Percentiles rank a stretch among this genome's conserved stretches.
Evolutionary conservation across 2,329 filamentous ascomycete species (phyloP).

Genomic region (Lachnellula subtilissima): DNA sequence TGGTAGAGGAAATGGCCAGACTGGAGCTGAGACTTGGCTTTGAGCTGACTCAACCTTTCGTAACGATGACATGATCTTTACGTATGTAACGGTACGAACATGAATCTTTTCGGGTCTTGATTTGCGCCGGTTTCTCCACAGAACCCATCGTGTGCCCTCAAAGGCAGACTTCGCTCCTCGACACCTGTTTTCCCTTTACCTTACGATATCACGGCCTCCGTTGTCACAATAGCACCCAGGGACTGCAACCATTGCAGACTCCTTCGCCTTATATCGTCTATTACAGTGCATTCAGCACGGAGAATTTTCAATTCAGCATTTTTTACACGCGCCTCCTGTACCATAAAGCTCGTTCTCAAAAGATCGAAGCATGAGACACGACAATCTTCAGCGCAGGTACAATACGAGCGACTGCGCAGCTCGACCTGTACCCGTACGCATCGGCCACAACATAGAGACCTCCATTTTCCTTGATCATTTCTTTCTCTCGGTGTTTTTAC

Average conservation of each 20-base stretch:
- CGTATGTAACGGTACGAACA: conserved; percentile 34
- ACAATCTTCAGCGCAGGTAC: conserved; percentile 30
- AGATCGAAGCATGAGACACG: conserved; percentile 27
- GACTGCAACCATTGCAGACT: conserved; percentile 16
- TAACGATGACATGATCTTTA: conserved; percentile 33
- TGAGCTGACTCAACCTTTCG: conserved; percentile 19
- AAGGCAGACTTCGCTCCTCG: conserved; percentile 12
- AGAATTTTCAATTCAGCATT: conserved; percentile 15
- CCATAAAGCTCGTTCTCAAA: conserved; percentile 31
- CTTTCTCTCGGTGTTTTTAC: conserved; percentile 17
- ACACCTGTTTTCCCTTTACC: conserved; percentile 31
- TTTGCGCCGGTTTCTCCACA: conserved; percentile 16
- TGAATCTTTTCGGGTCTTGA: conserved; percentile 27
- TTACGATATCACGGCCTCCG: conserved; percentile 32
- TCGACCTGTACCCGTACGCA: conserved; percentile 32
- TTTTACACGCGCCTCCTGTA: conserved; percentile 29
- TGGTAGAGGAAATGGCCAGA: conserved; percentile 23
- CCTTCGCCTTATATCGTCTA: conserved; percentile 25
- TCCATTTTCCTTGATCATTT: conserved; percentile 16
- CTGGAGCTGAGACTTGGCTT: conserved; percentile 26
- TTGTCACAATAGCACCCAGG: conserved; percentile 33
- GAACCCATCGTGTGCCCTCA: conserved; percentile 6
- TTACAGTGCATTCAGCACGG: conserved; percentile 26
- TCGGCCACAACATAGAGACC: conserved; percentile 27
- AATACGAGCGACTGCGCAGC: conserved; percentile 30